Conservation (phyloP, 768 basidiomycete species). For the Pulveroboletus sp. region DNA sequence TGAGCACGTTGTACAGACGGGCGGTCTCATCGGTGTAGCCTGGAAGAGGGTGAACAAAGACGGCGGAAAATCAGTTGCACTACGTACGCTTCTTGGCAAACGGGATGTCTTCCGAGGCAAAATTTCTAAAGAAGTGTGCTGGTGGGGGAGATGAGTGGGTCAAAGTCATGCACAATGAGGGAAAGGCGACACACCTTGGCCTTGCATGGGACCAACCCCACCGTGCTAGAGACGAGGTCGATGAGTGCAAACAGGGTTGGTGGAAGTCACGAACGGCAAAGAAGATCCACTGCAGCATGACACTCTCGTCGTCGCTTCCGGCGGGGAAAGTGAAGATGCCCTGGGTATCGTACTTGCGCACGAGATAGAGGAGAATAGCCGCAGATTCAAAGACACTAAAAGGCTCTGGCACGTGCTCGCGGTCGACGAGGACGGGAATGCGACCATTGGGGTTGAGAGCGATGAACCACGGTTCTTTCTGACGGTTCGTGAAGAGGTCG, state of each 20-base stretch:
- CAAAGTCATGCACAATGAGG: conserved; percentile 3
- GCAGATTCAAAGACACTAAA: conserved; percentile 73
- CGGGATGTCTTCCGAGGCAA: conserved; percentile 61
- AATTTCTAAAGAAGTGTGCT: conserved; percentile 69
- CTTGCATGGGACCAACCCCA: conserved; percentile 86
- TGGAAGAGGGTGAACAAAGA: conserved; percentile 24
- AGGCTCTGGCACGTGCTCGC: conserved; percentile 43
- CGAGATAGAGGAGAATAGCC: conserved; percentile 80
- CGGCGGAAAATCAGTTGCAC: neutral
- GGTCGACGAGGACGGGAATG: conserved; percentile 66
- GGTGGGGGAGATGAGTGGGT: neutral
- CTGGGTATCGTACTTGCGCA: conserved; percentile 77
- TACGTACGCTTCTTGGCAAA: conserved; percentile 60
- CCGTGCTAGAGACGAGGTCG: conserved; percentile 49
- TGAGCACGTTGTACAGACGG: conserved; percentile 78
- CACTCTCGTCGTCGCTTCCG: conserved; percentile 56
- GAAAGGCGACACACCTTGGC: conserved; percentile 39
- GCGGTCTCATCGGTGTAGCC: conserved; percentile 80
- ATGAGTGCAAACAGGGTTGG: neutral
- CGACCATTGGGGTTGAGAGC: conserved; percentile 69
- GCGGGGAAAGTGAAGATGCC: conserved; percentile 63
- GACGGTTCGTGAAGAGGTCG: conserved; percentile 57
- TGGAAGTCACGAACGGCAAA: conserved; percentile 49
- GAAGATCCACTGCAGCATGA: conserved; percentile 83
- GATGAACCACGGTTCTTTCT: conserved; percentile 82